These are phyloP conservation scores for Aphanomyces stellatus DNA, from an alignment of 352 stramenopile species.

Conservation along the genomic window DNA sequence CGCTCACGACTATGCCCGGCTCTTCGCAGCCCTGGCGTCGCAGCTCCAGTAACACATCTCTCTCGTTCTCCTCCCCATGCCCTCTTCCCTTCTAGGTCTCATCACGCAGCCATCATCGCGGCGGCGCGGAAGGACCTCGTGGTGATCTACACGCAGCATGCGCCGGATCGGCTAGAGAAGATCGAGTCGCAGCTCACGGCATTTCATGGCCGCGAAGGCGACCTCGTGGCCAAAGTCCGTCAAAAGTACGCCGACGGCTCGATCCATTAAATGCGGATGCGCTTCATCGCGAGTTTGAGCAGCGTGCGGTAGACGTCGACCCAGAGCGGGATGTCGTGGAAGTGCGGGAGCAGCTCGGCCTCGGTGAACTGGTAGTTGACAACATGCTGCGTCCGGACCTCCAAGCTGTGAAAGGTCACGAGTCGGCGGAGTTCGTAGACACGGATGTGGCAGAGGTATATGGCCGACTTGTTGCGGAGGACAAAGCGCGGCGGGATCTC, in stretches of 20 bases:
- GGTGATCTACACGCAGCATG: constrained; percentile 34
- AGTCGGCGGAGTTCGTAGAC: constrained; percentile 15
- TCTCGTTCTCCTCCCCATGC: too few relatives aligned
- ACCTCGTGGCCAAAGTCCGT: constrained; percentile 32
- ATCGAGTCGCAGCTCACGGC: constrained; percentile 37
- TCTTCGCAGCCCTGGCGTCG: too few relatives aligned
- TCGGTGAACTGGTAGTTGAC: constrained; percentile 19
- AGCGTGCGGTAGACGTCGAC: constrained; percentile 2
- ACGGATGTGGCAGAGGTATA: constrained; percentile 12
- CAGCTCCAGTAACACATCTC: too few relatives aligned
- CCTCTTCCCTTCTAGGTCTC: constrained; percentile 14
- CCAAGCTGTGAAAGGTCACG: constrained; percentile 12
- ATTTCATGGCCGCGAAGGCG: constrained; percentile 38
- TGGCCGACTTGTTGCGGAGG: neutral
- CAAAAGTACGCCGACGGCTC: constrained; percentile 35
- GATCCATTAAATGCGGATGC: constrained; percentile 12
- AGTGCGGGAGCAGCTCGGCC: neutral
- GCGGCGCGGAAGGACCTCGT: constrained; percentile 26
- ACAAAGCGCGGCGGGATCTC: neutral
- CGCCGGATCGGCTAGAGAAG: constrained; percentile 47
- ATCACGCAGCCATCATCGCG: constrained; percentile 26
- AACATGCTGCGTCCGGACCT: neutral
- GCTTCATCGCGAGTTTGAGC: constrained; percentile 15
- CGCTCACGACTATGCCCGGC: too few relatives aligned
- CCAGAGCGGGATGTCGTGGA: neutral